Evolutionary conservation across 768 basidiomycete species (phyloP), one percentile per base, ranked within the genome.

Genomic region (Suillus decipiens): DNA sequence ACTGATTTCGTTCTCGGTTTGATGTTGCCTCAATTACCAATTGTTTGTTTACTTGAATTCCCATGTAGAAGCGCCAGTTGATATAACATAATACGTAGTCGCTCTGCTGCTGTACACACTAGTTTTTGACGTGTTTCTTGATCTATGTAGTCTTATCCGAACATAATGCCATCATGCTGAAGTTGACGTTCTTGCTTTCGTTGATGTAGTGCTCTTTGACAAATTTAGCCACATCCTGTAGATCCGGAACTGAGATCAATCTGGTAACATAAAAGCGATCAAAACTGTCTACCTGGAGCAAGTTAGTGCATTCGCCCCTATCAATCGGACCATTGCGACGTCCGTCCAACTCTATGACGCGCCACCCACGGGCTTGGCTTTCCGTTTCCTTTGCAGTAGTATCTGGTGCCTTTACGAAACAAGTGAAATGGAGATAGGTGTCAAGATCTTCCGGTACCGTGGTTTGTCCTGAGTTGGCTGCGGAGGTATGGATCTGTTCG

Each of bases 311-410:
- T 62, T 80, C 78, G 0, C 92, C 92, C 67, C 88, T 82, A 72
- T 97, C 95, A 67, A 97, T 80, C 1, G 95, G 94, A 3, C 92
- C 92, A 10, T 72, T 76, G 50, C 95, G 77, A 48, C 86, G 77
- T 1, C 95, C 95, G 75, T 97, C 95, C 54, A 99, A 78, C 74
- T 97, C 96, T 51, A 96, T 77, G 8, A 97, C 73, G 53, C 89
- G 81, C 75, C 65, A 70, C 70, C 41, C 70, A 68, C 64, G 75
- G 65, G 11, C 69, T 67, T 37, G 17, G 63, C 22, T 73, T 61
- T 48, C 65, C 61, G 36, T 54, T 14, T 24, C 61, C 62, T 19
- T 68, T 51, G 45, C 66, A 1, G 74, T 73, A 1, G 78, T 72
- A 37, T 76, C 79, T 1, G 87, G 86, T 0, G 90, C 91, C 63